Evolutionary conservation across 306 rosid species (phyloP).

Genomic region (Quercus parvula): DNA sequence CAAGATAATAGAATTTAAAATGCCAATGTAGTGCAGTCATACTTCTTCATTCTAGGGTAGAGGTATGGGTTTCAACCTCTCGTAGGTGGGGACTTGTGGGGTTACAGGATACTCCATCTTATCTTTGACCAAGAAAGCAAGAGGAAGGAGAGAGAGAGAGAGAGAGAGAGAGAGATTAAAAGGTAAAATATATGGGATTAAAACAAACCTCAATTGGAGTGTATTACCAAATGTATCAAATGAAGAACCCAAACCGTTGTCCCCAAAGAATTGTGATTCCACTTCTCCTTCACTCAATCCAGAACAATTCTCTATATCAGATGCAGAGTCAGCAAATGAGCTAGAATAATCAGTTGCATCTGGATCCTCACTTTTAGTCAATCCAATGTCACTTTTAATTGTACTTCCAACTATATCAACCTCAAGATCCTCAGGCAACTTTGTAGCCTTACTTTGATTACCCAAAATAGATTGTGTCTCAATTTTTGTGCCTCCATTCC

Average conservation of each 20-base stretch:
- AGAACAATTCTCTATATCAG: constrained; percentile 50
- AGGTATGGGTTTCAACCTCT: neutral
- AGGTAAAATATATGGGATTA: neutral
- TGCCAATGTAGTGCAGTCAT: neutral
- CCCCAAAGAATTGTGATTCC: constrained; percentile 60
- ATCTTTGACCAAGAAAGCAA: constrained; percentile 16
- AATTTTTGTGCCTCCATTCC: constrained; percentile 26
- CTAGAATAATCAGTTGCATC: constrained; percentile 91
- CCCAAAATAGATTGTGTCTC: constrained; percentile 47
- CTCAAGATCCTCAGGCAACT: constrained; percentile 43
- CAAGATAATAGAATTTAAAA: neutral
- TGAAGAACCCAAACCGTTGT: constrained; percentile 37
- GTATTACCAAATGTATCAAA: constrained; percentile 41
- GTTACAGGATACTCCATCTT: neutral
- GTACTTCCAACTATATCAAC: constrained; percentile 59
- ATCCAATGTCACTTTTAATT: constrained; percentile 39
- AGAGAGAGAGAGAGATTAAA: neutral
- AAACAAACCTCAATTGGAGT: constrained; percentile 53
- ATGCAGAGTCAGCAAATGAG: constrained; percentile 64
- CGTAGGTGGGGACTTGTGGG: neutral
- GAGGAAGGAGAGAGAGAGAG: no score
- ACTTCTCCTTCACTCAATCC: constrained; percentile 75
- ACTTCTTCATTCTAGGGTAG: neutral
- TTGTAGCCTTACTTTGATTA: constrained; percentile 30
- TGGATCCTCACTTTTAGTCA: constrained; percentile 57